phyloP scores from a whole-genome alignment of 2,329 filamentous ascomycete genomes.

The Colletotrichum acutatum region DNA sequence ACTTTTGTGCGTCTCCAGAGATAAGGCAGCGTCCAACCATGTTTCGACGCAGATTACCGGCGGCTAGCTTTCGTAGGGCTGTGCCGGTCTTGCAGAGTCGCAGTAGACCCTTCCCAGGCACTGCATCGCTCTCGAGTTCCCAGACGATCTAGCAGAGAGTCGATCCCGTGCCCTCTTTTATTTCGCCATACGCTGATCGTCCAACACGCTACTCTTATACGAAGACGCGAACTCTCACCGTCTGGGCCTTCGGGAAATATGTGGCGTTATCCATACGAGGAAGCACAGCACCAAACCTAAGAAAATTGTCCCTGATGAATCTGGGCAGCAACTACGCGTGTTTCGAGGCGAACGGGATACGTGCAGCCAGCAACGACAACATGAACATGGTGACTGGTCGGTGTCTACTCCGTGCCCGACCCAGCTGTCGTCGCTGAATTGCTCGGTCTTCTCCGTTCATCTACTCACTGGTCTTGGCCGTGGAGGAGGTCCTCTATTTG shows the following conservation, averaged over 20 bases:
- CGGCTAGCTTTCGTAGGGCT: conserved; percentile 16
- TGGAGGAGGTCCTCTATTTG: background rate
- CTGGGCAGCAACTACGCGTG: background rate
- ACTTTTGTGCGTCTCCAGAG: background rate
- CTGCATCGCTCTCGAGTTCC: background rate
- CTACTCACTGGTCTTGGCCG: background rate
- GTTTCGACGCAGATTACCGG: conserved; percentile 26
- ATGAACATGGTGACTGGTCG: background rate
- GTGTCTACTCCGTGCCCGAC: background rate
- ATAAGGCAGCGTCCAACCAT: conserved; percentile 11
- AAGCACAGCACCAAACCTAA: background rate
- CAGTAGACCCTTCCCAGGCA: background rate
- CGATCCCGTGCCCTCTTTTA: background rate
- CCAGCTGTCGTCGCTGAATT: background rate
- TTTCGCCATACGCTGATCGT: background rate
- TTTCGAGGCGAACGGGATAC: background rate
- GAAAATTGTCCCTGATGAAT: background rate
- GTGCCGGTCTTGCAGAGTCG: background rate
- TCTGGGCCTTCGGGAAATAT: background rate
- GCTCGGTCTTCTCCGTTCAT: conserved; percentile 13
- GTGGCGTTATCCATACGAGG: background rate
- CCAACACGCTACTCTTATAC: background rate
- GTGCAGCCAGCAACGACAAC: background rate
- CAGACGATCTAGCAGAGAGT: background rate
- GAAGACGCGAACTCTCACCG: conserved; percentile 1